Evolutionary conservation across 495 filamentous ascomycete species (phyloP).

Genomic region (Neurospora sp.): DNA sequence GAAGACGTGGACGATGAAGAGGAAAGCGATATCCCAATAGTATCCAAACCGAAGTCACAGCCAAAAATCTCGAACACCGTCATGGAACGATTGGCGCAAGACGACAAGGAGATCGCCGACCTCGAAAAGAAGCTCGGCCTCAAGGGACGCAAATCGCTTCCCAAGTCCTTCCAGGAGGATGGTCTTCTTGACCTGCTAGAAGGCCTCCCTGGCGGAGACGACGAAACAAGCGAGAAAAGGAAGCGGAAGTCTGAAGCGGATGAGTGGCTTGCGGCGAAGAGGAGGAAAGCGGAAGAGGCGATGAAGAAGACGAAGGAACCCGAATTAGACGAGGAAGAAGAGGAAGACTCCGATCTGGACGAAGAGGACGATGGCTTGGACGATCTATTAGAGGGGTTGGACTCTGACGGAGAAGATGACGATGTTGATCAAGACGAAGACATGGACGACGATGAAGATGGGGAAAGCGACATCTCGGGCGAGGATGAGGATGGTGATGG

Average conservation of each 20-base stretch:
- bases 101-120: constrained; percentile 80
- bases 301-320: constrained; percentile 4
- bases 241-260: constrained; percentile 56
- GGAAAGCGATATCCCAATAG: constrained; percentile 21
- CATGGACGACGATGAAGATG: background rate
- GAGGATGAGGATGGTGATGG: constrained; percentile 22
- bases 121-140: constrained; percentile 84
- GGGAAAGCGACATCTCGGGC: background rate
- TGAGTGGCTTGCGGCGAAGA: constrained; percentile 39
- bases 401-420: constrained; percentile 10
- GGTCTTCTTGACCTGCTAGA: constrained; percentile 72
- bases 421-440: constrained; percentile 20
- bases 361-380: constrained; percentile 25
- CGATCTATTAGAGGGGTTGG: constrained; percentile 3
- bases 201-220: constrained; percentile 48
- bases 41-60: constrained; percentile 10
- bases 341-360: constrained; percentile 17
- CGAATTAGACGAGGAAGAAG: constrained; percentile 21
- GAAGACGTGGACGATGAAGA: constrained; percentile 21
- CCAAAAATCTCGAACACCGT: constrained; percentile 45
- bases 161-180: constrained; percentile 73
- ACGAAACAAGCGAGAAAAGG: constrained; percentile 50
- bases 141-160: constrained; percentile 54
- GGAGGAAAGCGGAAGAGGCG: constrained; percentile 30
- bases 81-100: constrained; percentile 55